Percentiles rank a stretch among this genome's conserved stretches.
Evolutionary conservation across 768 basidiomycete genomes (phyloP).

Genomic region (Psilocybe cyanescens): DNA sequence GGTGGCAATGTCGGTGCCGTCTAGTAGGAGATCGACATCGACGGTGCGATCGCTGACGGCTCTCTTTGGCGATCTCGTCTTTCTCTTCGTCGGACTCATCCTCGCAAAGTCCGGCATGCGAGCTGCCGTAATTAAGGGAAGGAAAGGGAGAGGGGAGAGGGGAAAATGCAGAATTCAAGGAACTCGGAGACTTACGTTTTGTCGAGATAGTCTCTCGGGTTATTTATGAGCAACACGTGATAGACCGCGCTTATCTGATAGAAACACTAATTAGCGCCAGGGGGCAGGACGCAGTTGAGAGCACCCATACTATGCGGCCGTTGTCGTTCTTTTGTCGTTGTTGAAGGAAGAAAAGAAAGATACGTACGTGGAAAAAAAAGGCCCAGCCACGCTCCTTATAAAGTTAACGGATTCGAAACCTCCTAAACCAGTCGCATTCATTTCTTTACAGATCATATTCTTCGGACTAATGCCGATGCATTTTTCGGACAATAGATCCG

Average conservation of each 20-base stretch:
- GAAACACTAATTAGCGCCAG: background rate
- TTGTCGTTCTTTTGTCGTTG: no score
- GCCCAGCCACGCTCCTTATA: no score
- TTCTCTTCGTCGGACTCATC: background rate
- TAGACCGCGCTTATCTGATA: constrained; percentile 8
- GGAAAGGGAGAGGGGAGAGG: background rate
- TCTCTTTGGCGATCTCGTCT: background rate
- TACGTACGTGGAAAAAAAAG: no score
- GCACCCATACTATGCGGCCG: no score
- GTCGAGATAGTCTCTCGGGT: background rate
- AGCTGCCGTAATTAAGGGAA: background rate
- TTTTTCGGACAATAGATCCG: constrained; percentile 3
- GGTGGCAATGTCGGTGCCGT: background rate
- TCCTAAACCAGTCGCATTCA: background rate
- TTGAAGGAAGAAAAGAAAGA: no score
- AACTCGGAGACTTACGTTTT: constrained; percentile 1
- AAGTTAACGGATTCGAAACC: no score
- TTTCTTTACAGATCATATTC: background rate
- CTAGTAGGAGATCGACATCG: constrained; percentile 5
- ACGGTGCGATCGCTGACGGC: constrained; percentile 3
- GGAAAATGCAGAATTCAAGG: background rate
- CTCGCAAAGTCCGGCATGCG: background rate
- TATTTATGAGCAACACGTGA: constrained; percentile 10
- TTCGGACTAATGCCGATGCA: background rate
- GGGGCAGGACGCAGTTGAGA: background rate